Base-by-base conservation (phyloP, 345 rosid genomes). In the Luvunga scandens region DNA sequence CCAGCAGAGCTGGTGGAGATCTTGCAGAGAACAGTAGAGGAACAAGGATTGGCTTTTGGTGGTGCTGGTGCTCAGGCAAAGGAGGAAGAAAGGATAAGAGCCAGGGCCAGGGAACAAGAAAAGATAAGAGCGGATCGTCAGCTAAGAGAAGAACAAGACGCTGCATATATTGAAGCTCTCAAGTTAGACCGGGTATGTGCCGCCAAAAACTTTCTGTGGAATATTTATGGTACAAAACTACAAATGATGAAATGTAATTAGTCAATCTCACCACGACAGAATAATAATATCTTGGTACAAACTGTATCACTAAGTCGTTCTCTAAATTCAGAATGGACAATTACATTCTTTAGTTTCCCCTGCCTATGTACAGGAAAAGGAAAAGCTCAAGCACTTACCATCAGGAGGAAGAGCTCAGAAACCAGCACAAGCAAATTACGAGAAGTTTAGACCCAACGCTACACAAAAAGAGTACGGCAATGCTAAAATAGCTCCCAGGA, bases 11-110 rank as follows among this genome's bases (percentile, higher is more conserved):
- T 90, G 63, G 87, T 90, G 55, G 91, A 87, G 83, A 86, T 86
- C 53, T 86, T 88, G 62, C 90, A 86, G 81, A 87, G 90, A 81
- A 89, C 89, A 65, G 39, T 86, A 30, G 91, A 91, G 75, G 94
- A 91, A 79, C 88, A 89, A 79, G 92, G 94, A 34, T 4, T 22
- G 50, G 92, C 94, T 55, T 91, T 91, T 72, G 81, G 88, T 18
- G 57, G 79, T 56, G 81, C 69, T 31, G 53, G 73, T 62, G 81
- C 77, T 25, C 81, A 21, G 34, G 81, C 45, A 61, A 81, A 78
- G 59, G 83, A 83, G 76, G 90, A 86, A 80, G 87, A 81, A 64
- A 86, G 77, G 75, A 78, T 71, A 42, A 85, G 77, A 83, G 84
- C 84, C 0, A 80, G 72, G 22, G 77, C 78, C 59, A 84, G 73